Percentiles rank a stretch among this genome's conserved stretches.
Evolutionary conservation across 2,329 filamentous ascomycete species (phyloP).

Genomic region (Chalara sp.): DNA sequence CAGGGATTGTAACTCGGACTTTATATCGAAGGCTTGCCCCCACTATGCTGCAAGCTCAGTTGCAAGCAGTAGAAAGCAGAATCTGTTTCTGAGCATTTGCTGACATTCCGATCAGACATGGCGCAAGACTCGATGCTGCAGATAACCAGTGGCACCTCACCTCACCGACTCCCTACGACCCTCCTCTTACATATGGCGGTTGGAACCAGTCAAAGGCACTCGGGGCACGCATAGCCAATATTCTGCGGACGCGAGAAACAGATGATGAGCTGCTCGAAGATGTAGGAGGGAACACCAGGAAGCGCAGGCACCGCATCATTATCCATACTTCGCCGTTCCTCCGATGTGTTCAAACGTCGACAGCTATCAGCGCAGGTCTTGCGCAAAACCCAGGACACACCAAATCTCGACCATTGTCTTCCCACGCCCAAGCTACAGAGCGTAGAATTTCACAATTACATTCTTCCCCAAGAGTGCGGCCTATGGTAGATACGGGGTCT

Average conservation of each 20-base stretch:
- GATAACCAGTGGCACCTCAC: conserved; percentile 94
- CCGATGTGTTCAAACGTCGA: conserved; percentile 85
- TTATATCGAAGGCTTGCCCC: too few relatives aligned
- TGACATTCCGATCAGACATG: conserved; percentile 53
- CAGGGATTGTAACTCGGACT: too few relatives aligned
- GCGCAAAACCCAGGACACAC: conserved; percentile 47
- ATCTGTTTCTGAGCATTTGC: too few relatives aligned
- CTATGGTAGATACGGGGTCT: conserved; percentile 18
- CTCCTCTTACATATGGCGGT: conserved; percentile 88
- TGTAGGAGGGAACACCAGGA: conserved; percentile 29
- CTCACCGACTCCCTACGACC: conserved; percentile 90
- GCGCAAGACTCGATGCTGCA: conserved; percentile 86
- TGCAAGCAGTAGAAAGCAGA: background rate
- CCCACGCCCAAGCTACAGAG: background rate
- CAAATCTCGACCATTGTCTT: conserved; percentile 21
- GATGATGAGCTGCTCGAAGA: conserved; percentile 20
- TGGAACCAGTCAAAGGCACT: conserved; percentile 82
- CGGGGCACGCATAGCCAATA: conserved; percentile 74
- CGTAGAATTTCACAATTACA: conserved; percentile 12
- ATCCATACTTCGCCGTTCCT: conserved; percentile 93
- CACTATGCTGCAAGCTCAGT: background rate
- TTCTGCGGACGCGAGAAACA: conserved; percentile 49
- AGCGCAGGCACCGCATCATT: conserved; percentile 66
- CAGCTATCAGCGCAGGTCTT: conserved; percentile 81
- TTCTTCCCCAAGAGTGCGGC: conserved; percentile 24